Evolutionary conservation across 2,329 filamentous ascomycete genomes (phyloP).

Genomic region (Epichloe bromicola): DNA sequence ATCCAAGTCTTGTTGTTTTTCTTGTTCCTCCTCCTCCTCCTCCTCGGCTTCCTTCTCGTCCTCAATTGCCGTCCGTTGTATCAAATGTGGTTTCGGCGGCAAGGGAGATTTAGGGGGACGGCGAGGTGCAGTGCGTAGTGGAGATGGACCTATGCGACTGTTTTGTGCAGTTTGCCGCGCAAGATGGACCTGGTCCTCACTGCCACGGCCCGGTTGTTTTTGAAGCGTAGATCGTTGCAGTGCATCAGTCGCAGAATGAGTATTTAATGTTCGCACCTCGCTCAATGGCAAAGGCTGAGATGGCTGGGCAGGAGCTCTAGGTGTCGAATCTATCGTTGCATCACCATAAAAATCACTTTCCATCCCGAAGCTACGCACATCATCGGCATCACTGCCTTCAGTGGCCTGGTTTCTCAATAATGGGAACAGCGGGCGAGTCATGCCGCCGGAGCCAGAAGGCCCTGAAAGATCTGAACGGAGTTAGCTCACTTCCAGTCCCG

Average conservation of each 20-base stretch:
- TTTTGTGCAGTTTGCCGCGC: not conserved
- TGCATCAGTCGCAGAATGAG: not conserved
- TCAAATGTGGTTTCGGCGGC: not conserved
- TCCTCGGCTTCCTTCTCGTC: not conserved
- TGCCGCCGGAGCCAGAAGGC: not conserved
- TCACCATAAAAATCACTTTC: constrained; percentile 24
- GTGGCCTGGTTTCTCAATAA: not conserved
- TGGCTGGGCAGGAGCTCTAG: constrained; percentile 4
- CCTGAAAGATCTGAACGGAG: constrained; percentile 4
- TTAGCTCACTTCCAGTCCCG: not conserved
- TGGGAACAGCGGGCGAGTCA: not conserved
- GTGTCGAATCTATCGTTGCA: constrained; percentile 23
- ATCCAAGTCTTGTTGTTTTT: not conserved
- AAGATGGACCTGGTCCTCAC: constrained; percentile 2
- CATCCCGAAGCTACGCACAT: constrained; percentile 21
- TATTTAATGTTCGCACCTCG: not conserved
- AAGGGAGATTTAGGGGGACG: not conserved
- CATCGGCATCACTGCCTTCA: constrained; percentile 17
- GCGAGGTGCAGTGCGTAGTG: constrained; percentile 3
- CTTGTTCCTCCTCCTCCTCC: not conserved
- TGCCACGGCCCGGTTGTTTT: not conserved
- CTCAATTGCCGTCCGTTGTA: not conserved
- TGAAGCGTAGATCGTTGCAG: not conserved
- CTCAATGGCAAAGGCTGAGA: not conserved
- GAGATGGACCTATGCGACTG: not conserved